Conservation (phyloP, 1,284 basidiomycete species). For the Ganoderma leucocontextum region DNA sequence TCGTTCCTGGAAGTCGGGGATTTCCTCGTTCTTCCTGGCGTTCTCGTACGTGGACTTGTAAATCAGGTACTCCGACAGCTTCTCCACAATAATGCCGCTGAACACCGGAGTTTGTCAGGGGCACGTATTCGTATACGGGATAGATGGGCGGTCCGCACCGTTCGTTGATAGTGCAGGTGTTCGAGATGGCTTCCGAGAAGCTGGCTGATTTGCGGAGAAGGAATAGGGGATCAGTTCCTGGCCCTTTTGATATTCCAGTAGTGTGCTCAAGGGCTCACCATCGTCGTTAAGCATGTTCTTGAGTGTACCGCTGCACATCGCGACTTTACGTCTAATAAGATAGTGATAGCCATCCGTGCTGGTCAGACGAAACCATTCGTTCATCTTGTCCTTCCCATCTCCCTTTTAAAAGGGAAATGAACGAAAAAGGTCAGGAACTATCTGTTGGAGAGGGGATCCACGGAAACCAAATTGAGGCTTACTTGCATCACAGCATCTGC, state of each 20-base stretch:
- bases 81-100: slow-evolving; percentile 82
- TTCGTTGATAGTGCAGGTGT: slow-evolving; percentile 56
- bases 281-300: slow-evolving; percentile 52
- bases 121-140: neutral
- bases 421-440: neutral
- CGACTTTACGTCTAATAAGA: slow-evolving; percentile 64
- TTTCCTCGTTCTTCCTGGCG: slow-evolving; percentile 64
- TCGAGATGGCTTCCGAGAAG: slow-evolving; percentile 59
- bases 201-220: slow-evolving; percentile 44
- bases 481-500: slow-evolving; percentile 24
- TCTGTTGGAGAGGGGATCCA: slow-evolving; percentile 11
- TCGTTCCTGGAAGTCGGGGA: slow-evolving; percentile 82
- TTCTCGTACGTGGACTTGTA: slow-evolving; percentile 79
- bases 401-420: neutral
- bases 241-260: neutral
- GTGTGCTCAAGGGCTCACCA: slow-evolving; percentile 36
- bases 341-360: slow-evolving; percentile 70
- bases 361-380: slow-evolving; percentile 71
- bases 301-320: slow-evolving; percentile 64
- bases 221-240: neutral
- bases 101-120: slow-evolving; percentile 8
- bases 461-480: slow-evolving; percentile 17
- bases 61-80: slow-evolving; percentile 82
- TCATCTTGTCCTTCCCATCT: slow-evolving; percentile 28
- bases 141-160: slow-evolving; percentile 45